A percentile compares a stretch with the other conserved stretches of the same genome.
phyloP scores from a whole-genome alignment of 2,329 filamentous ascomycete species.

The Colletotrichum scovillei region DNA sequence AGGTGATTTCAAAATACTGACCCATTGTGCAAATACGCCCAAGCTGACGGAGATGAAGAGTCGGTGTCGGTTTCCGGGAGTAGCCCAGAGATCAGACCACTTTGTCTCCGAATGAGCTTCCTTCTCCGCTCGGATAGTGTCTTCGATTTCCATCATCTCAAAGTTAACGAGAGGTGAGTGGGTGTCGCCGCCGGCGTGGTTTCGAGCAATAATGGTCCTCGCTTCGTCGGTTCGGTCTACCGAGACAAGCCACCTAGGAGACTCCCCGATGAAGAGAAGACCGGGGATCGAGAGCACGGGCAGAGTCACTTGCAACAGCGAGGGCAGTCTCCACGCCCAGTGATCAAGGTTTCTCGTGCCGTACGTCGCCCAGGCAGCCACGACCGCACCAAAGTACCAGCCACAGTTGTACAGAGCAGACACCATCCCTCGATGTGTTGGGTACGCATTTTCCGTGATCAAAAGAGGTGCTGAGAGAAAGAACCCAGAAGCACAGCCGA shows the following conservation, averaged over 20 bases:
- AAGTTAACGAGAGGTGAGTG: constrained; percentile 34
- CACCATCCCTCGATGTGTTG: constrained; percentile 40
- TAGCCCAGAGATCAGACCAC: constrained; percentile 35
- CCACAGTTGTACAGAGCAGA: constrained; percentile 15
- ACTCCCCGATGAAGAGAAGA: constrained; percentile 43
- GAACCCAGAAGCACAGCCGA: constrained; percentile 45
- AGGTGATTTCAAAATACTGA: not conserved
- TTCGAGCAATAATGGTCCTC: constrained; percentile 39
- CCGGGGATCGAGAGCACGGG: constrained; percentile 47
- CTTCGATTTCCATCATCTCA: constrained; percentile 40
- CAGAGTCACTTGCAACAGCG: constrained; percentile 56
- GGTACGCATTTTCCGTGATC: constrained; percentile 48
- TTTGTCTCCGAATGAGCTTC: constrained; percentile 13
- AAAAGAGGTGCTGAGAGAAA: constrained; percentile 45
- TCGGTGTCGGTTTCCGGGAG: constrained; percentile 42
- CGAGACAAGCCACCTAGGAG: constrained; percentile 43
- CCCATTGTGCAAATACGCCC: constrained; percentile 43
- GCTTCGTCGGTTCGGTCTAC: constrained; percentile 42
- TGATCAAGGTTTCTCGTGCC: constrained; percentile 20
- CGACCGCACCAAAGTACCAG: constrained; percentile 48
- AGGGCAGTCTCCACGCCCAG: constrained; percentile 29
- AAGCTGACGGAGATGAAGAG: constrained; percentile 43
- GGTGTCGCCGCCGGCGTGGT: constrained; percentile 42
- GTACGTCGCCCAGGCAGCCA: constrained; percentile 46
- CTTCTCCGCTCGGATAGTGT: constrained; percentile 36